These are phyloP conservation scores for Boletus reticulatus DNA, from an alignment of 768 basidiomycete species.

Conservation along the genomic window DNA sequence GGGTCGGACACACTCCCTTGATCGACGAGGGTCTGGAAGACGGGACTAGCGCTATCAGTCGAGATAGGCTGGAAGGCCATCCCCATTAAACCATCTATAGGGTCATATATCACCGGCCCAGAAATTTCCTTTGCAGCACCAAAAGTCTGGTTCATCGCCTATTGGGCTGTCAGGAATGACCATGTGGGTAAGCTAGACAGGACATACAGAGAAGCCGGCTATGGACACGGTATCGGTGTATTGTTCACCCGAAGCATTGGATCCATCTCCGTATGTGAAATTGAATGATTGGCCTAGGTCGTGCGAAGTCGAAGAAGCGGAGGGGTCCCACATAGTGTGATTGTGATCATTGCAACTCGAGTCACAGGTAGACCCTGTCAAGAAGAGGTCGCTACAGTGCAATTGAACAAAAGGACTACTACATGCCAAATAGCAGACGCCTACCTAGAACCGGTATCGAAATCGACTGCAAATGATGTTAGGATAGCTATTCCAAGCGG, in stretches of 20 bases:
- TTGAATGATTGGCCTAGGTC: slow-evolving; percentile 21
- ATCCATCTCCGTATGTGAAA: slow-evolving; percentile 38
- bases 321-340: slow-evolving; percentile 26
- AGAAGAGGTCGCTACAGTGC: slow-evolving; percentile 14
- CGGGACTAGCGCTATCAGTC: slow-evolving; percentile 17
- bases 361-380: slow-evolving; percentile 1
- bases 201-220: slow-evolving; percentile 2
- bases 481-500: too few relatives aligned
- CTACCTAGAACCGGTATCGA: slow-evolving; percentile 29
- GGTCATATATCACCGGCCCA: neutral
- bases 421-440: neutral
- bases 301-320: slow-evolving; percentile 24
- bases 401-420: neutral
- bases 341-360: slow-evolving; percentile 27
- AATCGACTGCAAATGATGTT: slow-evolving; percentile 11
- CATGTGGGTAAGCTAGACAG: neutral
- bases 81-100: slow-evolving; percentile 23
- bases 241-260: slow-evolving; percentile 30
- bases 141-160: slow-evolving; percentile 14
- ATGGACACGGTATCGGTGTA: slow-evolving; percentile 34
- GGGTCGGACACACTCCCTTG: slow-evolving; percentile 12
- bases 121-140: slow-evolving; percentile 5
- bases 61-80: slow-evolving; percentile 32
- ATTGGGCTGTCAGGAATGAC: neutral
- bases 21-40: slow-evolving; percentile 30